Percentiles rank a stretch among this genome's conserved stretches.
Evolutionary conservation across 2,329 filamentous ascomycete genomes (phyloP).

Genomic region (Monilinia fructigena): DNA sequence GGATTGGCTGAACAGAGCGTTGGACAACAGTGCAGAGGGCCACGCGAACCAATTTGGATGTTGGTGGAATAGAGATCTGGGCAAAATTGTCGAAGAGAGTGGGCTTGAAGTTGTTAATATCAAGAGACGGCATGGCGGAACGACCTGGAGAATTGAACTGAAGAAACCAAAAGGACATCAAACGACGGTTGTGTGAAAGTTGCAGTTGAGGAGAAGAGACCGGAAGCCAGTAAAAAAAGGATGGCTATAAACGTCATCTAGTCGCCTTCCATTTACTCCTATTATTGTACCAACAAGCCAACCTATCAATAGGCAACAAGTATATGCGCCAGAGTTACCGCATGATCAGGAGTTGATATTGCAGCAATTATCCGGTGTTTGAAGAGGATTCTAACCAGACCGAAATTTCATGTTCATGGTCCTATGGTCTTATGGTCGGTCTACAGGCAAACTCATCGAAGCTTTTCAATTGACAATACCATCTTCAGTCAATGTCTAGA

Average conservation of each 20-base stretch:
- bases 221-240: background rate
- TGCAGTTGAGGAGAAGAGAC: background rate
- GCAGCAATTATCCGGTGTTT: background rate
- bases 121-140: constrained; percentile 55
- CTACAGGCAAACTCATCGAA: background rate
- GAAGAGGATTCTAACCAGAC: background rate
- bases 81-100: constrained; percentile 53
- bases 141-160: constrained; percentile 59
- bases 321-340: background rate
- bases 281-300: constrained; percentile 3
- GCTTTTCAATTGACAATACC: background rate
- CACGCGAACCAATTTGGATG: constrained; percentile 63
- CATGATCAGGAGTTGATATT: background rate
- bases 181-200: background rate
- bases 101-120: constrained; percentile 58
- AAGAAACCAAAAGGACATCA: constrained; percentile 32
- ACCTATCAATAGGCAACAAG: background rate
- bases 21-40: constrained; percentile 54
- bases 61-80: constrained; percentile 68
- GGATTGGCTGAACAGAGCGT: constrained; percentile 53
- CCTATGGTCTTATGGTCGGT: background rate
- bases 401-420: background rate
- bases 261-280: constrained; percentile 10
- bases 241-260: constrained; percentile 4
- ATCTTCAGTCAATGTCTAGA: background rate